Base-by-base conservation (phyloP, 2,329 filamentous ascomycete genomes). In the Albophoma yamanashiensis region DNA sequence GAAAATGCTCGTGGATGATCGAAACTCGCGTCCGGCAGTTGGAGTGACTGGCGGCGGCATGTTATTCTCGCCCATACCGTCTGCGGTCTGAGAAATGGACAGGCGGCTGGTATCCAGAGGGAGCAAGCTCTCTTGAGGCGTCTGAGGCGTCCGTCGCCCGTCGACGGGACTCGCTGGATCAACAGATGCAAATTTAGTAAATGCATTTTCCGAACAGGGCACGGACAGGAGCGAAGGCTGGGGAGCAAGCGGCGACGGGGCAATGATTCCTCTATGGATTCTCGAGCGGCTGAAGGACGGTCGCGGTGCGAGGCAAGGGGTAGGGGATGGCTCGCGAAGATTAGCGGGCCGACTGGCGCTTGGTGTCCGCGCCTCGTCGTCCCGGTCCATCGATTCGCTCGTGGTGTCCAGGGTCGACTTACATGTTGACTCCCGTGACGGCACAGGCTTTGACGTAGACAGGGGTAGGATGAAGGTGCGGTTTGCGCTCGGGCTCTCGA, bases 71-170 rank as follows among this genome's bases (percentile, higher is more conserved):
- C 72, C 67, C 40, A 72, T 71, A 17, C 67, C 65, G 45, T 78
- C 75, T 14, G 68, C 66, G 22, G 79, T 78, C 60, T 84, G 87
- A 4, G 91, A 94, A 62, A 96, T 93, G 1, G 91, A 92, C 22
- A 96, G 77, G 45, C 85, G 85, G 73, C 89, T 95, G 0, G 91
- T 87, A 70, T 97, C 92, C 8, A 88, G 87, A 34, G 89, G 88
- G 34, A 87, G 80, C 67, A 90, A 82, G 59, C 80, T 82, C 62
- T 94, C 91, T 56, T 85, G 84, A 0, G 93, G 93, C 0, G 93
- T 97, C 61, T 84, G 89, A 22, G 92, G 91, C 12, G 89, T 84
- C 73, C 75, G 80, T 70, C 76, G 79, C 74, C 74, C 79, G 68
- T 82, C 80, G 64, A 85, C 74, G 57, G 88, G 84, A 73, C 82